Evolutionary conservation across 1,139 yeast species (phyloP).

Genomic region (Geotrichum fermentans): DNA sequence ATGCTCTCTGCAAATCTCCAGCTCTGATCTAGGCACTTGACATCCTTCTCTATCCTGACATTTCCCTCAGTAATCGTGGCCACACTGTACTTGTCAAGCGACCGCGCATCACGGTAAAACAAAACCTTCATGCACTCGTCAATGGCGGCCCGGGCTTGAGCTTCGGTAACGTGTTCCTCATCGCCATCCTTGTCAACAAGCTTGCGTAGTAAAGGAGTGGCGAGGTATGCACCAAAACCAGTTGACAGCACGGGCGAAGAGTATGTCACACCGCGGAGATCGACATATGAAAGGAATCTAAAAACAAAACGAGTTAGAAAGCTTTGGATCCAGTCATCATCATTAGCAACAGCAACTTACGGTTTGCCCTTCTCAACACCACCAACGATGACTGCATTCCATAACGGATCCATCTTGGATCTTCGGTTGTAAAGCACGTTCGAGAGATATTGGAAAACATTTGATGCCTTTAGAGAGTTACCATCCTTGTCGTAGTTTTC

Average conservation of each 20-base stretch:
- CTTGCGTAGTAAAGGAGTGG: conserved; percentile 84
- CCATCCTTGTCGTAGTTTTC: conserved; percentile 78
- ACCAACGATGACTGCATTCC: conserved; percentile 92
- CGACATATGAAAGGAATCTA: conserved; percentile 71
- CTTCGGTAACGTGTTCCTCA: conserved; percentile 59
- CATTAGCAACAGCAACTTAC: conserved; percentile 6
- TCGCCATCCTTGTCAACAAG: conserved; percentile 77
- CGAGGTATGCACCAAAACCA: conserved; percentile 94
- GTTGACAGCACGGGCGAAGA: conserved; percentile 88
- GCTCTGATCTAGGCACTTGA: conserved; percentile 66
- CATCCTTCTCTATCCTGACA: conserved; percentile 59
- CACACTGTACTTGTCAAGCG: conserved; percentile 76
- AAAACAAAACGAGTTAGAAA: conserved; percentile 8
- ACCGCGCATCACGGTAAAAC: conserved; percentile 94
- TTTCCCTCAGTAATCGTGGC: conserved; percentile 66
- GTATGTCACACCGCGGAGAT: conserved; percentile 86
- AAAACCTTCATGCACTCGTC: conserved; percentile 90
- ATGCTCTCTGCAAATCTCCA: conserved; percentile 92
- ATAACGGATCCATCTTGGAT: conserved; percentile 88
- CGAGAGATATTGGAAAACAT: conserved; percentile 82
- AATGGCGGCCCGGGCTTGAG: conserved; percentile 67
- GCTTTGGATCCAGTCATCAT: no score
- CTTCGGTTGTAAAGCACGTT: conserved; percentile 83
- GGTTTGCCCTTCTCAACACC: conserved; percentile 62
- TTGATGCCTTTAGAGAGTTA: conserved; percentile 74